These are phyloP conservation scores for Oenanthe sinensis DNA, from an alignment of 129 eudicot genomes.

Conservation along the genomic window DNA sequence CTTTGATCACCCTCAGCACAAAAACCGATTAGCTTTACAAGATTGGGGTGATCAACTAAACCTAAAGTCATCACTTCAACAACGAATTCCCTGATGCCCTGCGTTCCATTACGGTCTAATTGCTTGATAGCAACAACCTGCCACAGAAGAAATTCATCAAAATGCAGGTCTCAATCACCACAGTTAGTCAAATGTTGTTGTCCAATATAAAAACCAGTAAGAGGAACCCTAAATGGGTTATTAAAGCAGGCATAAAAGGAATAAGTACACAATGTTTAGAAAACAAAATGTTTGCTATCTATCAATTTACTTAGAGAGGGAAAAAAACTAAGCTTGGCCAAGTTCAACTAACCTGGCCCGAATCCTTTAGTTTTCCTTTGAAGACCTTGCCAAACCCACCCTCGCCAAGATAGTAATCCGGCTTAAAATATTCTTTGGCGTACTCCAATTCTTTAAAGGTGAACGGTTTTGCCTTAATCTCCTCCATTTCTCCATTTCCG, in stretches of 20 bases:
- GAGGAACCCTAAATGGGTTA: background rate
- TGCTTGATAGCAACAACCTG: constrained; percentile 81
- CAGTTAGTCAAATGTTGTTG: background rate
- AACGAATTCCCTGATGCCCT: constrained; percentile 67
- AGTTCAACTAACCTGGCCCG: constrained; percentile 50
- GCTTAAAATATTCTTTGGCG: constrained; percentile 66
- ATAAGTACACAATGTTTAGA: background rate
- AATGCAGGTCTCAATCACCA: background rate
- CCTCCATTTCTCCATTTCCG: constrained; percentile 25
- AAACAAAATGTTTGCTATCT: background rate
- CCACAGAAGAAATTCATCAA: background rate
- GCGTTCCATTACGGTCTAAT: constrained; percentile 62
- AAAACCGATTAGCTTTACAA: constrained; percentile 75
- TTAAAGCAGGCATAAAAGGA: background rate
- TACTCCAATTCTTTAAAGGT: constrained; percentile 45
- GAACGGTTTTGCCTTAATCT: constrained; percentile 40
- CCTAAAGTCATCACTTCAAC: constrained; percentile 69
- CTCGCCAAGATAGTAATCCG: constrained; percentile 59
- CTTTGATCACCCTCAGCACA: constrained; percentile 89
- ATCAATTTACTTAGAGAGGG: background rate
- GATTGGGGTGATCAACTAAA: constrained; percentile 63
- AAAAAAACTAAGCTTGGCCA: background rate
- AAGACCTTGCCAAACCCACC: constrained; percentile 93
- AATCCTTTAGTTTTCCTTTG: constrained; percentile 55
- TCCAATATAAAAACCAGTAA: background rate